Conservation (phyloP, 2,329 filamentous ascomycete genomes). For the Exophiala sideris region DNA sequence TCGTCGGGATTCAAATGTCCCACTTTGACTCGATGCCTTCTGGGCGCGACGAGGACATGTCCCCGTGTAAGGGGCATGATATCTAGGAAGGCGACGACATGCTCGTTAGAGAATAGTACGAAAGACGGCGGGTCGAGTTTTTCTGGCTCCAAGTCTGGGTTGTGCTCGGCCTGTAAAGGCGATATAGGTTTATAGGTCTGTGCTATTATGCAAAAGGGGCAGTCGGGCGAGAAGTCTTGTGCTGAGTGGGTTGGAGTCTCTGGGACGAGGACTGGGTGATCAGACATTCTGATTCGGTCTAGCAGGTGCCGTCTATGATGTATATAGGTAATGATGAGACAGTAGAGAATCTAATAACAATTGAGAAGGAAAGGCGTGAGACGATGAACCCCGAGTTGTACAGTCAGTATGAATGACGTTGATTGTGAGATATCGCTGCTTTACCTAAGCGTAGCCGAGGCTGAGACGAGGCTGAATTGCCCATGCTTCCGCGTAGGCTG, state of each 20-base stretch:
- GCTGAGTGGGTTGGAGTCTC: constrained; percentile 1
- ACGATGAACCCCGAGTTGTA: neutral
- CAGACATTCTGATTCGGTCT: neutral
- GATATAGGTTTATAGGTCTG: constrained; percentile 45
- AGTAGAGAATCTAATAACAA: neutral
- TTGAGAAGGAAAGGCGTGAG: neutral
- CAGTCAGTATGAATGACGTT: neutral
- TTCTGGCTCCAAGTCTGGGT: constrained; percentile 13
- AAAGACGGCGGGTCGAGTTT: constrained; percentile 30
- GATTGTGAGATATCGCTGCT: neutral
- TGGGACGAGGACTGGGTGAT: neutral
- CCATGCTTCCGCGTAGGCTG: too few relatives aligned
- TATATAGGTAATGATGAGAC: neutral
- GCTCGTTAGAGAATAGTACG: constrained; percentile 72
- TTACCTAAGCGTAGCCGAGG: neutral
- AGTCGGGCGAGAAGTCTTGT: constrained; percentile 30
- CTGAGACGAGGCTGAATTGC: neutral
- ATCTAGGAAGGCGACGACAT: constrained; percentile 84
- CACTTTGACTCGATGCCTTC: constrained; percentile 73
- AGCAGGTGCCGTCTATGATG: neutral
- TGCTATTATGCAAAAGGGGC: constrained; percentile 60
- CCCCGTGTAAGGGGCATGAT: constrained; percentile 83
- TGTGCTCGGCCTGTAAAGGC: constrained; percentile 6
- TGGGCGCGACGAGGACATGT: constrained; percentile 77
- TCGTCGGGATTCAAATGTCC: constrained; percentile 64